These are phyloP conservation scores for Lumnitzera racemosa DNA, from an alignment of 345 rosid species.

Conservation along the genomic window DNA sequence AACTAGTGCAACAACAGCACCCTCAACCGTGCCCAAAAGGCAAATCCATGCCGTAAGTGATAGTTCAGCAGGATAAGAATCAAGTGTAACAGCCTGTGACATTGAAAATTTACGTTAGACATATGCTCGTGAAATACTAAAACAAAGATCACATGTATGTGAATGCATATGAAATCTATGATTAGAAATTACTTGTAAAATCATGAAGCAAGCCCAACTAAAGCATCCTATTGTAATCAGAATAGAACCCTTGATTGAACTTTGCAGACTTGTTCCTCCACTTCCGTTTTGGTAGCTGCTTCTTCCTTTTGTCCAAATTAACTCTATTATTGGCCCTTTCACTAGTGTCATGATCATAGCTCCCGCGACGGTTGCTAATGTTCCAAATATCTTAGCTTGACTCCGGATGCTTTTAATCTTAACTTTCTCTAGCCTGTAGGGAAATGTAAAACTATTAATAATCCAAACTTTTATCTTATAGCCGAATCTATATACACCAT, in stretches of 20 bases:
- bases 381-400: slow-evolving; percentile 66
- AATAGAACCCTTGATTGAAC: slow-evolving; percentile 54
- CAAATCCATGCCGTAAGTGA: slow-evolving; percentile 83
- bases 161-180: neutral
- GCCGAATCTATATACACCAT: too few relatives aligned
- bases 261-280: slow-evolving; percentile 32
- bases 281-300: slow-evolving; percentile 21
- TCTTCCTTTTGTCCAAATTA: slow-evolving; percentile 45
- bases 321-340: slow-evolving; percentile 53
- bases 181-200: slow-evolving; percentile 24
- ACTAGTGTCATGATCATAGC: slow-evolving; percentile 86
- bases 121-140: neutral
- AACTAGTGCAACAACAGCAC: slow-evolving; percentile 43
- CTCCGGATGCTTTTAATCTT: slow-evolving; percentile 38
- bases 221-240: slow-evolving; percentile 59
- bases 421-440: slow-evolving; percentile 57
- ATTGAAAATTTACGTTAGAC: neutral
- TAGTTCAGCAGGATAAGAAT: slow-evolving; percentile 70
- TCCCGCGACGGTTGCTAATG: slow-evolving; percentile 72
- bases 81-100: slow-evolving; percentile 46
- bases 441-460: neutral
- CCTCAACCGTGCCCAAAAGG: slow-evolving; percentile 61
- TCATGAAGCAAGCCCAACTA: slow-evolving; percentile 68
- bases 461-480: neutral
- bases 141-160: neutral